Evolutionary conservation across 257 asterid genomes (phyloP), one percentile per base, ranked within the genome.

Genomic region (Buddleja alternifolia): DNA sequence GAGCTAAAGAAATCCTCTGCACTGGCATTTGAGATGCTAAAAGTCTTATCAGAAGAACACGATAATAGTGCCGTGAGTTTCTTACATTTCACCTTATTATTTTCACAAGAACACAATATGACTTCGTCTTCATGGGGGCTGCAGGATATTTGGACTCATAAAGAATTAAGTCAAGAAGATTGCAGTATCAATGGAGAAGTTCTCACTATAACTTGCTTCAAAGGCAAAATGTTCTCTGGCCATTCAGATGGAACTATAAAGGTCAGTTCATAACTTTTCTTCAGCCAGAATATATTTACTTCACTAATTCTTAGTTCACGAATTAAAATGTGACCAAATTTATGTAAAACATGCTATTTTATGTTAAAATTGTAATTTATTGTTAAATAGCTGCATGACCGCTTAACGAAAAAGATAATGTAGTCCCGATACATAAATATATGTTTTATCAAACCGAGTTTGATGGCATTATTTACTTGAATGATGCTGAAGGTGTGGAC

Each of bases 211-310:
- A 75, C 83, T 60, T 82, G 80, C 84, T 83, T 77, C 79, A 82
- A 74, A 51, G 86, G 77, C 50, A 85, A 72, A 63, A 44, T 87
- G 45, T 83, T 85, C 84, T 86, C 96, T 0, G 92, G 97, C 73
- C 97, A 91, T 69, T 79, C 93, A 15, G 95, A 89, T 78, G 97
- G 97, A 64, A 81, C 90, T 19, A 76, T 91, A 79, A 86, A 91
- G 90, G 94, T 87, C 29, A 52, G 80, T 57, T 24, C 14, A 14
- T 50, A 57, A 7, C 8, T 23, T 62, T 50, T 10, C 69, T 25
- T 52, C 36, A 19, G 14, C 44, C 5, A 19, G 21, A 19, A 23
- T 16, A 7, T 42, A 20, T 53, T 58, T 11, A 32, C 57, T 34
- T 58, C 25, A 6, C 32, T 17, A 15, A 10, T 12, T 2, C 7